Percentiles rank a stretch among this genome's conserved stretches.
Conservation (phyloP, 1,139 yeast genomes). For the Protomyces macrosporus region DNA sequence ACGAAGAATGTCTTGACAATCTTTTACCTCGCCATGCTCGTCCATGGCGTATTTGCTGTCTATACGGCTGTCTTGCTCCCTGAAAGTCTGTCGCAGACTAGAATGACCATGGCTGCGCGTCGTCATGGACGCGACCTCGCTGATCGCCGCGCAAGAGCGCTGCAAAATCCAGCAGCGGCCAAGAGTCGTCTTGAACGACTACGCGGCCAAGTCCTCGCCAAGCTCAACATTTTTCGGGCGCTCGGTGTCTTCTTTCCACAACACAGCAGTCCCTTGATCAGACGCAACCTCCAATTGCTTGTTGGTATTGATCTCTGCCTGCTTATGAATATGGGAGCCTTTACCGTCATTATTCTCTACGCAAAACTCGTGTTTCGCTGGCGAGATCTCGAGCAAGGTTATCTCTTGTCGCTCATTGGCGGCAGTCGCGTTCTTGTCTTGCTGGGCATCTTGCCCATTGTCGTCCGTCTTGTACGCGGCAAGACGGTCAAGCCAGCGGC, state of each 20-base stretch:
- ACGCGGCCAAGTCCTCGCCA: neutral
- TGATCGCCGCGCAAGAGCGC: neutral
- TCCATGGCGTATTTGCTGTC: conserved; percentile 37
- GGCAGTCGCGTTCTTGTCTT: conserved; percentile 45
- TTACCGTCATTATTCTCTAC: conserved; percentile 52
- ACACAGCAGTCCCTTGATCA: conserved; percentile 5
- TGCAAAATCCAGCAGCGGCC: neutral
- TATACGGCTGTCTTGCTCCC: conserved; percentile 46
- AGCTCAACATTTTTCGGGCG: conserved; percentile 7
- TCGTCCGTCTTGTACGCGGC: conserved; percentile 44
- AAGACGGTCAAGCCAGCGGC: neutral
- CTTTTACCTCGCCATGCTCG: conserved; percentile 35
- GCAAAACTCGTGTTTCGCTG: conserved; percentile 57
- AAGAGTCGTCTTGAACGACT: neutral
- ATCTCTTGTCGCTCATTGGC: conserved; percentile 53
- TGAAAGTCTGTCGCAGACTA: conserved; percentile 46
- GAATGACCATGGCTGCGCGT: conserved; percentile 8
- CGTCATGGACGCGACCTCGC: conserved; percentile 7
- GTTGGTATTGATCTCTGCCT: conserved; percentile 37
- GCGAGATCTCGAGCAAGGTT: conserved; percentile 53
- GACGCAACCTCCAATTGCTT: conserved; percentile 9
- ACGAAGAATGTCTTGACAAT: conserved; percentile 36
- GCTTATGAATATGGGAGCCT: conserved; percentile 39
- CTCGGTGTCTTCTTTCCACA: conserved; percentile 12
- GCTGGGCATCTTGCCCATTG: conserved; percentile 44